A percentile compares a stretch with the other conserved stretches of the same genome.
Conservation (phyloP, 2,329 filamentous ascomycete genomes). For the Aureobasidium musti region DNA sequence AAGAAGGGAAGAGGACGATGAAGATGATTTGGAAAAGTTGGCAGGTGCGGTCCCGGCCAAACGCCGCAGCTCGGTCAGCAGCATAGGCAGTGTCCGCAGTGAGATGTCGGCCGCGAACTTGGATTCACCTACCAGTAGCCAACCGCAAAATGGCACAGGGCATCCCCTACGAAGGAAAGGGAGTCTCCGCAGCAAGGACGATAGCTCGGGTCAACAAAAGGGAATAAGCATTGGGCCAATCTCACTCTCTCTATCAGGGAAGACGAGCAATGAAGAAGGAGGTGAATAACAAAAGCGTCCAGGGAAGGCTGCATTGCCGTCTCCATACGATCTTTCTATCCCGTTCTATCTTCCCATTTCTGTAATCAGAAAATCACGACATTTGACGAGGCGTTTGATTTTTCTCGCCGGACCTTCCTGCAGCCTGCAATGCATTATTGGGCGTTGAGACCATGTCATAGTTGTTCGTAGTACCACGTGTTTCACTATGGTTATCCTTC, state of each 20-base stretch:
- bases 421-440: not conserved
- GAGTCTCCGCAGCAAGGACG: constrained; percentile 47
- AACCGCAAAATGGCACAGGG: constrained; percentile 30
- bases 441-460: not conserved
- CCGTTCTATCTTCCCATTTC: not conserved
- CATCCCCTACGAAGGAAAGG: constrained; percentile 48
- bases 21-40: constrained; percentile 87
- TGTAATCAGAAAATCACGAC: constrained; percentile 27
- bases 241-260: constrained; percentile 23
- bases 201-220: constrained; percentile 40
- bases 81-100: constrained; percentile 36
- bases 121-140: constrained; percentile 26
- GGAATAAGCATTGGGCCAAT: constrained; percentile 36
- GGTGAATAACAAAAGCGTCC: constrained; percentile 2
- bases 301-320: not conserved
- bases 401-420: not conserved
- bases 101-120: constrained; percentile 33
- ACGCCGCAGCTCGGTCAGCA: constrained; percentile 45
- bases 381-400: constrained; percentile 27
- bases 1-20: constrained; percentile 86
- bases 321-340: not conserved
- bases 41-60: constrained; percentile 51
- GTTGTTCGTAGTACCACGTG: not conserved
- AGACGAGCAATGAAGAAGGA: constrained; percentile 18
- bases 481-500: not conserved